These are phyloP conservation scores for Paulownia fortunei DNA, from an alignment of 257 asterid species.

Conservation along the genomic window DNA sequence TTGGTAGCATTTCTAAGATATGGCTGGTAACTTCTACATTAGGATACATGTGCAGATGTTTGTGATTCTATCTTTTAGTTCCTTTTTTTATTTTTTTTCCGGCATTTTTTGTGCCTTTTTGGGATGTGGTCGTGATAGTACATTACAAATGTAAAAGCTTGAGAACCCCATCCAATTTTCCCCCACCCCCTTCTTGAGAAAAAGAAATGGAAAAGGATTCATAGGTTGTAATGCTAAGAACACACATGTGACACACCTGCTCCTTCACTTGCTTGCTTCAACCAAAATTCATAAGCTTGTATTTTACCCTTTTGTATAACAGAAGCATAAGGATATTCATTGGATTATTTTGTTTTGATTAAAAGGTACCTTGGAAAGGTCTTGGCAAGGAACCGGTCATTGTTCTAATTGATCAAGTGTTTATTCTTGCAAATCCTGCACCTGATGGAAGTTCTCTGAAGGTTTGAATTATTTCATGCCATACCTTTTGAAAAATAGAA, in stretches of 20 bases:
- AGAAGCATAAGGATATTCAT: background rate
- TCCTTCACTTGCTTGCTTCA: conserved; percentile 12
- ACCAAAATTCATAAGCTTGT: conserved; percentile 12
- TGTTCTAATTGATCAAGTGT: conserved; percentile 92
- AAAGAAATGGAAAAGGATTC: conserved; percentile 10
- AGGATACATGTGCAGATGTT: conserved; percentile 25
- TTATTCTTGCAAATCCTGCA: conserved; percentile 89
- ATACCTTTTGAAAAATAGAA: conserved; percentile 21
- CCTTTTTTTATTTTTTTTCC: background rate
- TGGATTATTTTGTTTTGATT: conserved; percentile 29
- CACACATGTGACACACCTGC: background rate
- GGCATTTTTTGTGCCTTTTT: background rate
- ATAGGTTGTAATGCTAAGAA: background rate
- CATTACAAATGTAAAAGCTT: conserved; percentile 15
- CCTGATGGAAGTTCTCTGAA: conserved; percentile 75
- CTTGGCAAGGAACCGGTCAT: conserved; percentile 99
- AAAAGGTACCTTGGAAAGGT: conserved; percentile 98
- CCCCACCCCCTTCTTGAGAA: background rate
- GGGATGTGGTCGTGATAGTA: conserved; percentile 26
- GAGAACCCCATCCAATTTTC: conserved; percentile 12
- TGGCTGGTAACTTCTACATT: conserved; percentile 16
- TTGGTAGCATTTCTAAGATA: conserved; percentile 24
- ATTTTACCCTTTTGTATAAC: conserved; percentile 7
- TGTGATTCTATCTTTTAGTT: conserved; percentile 11
- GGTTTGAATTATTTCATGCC: conserved; percentile 52